These are phyloP conservation scores for Cyclotella kingstonii DNA, from an alignment of 108 stramenopile species.

Conservation along the genomic window DNA sequence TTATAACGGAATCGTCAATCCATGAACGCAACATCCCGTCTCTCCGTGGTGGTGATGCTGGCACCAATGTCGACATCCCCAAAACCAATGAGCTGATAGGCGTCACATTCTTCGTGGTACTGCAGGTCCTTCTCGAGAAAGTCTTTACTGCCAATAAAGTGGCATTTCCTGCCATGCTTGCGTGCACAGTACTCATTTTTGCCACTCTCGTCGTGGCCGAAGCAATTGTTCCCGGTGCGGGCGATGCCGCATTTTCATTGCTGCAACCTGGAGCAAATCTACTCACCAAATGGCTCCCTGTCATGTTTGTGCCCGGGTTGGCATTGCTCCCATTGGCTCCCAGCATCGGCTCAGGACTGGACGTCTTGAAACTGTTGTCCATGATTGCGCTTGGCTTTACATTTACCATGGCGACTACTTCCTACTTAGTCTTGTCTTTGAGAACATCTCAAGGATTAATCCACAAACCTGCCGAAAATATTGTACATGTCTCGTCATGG, in stretches of 20 bases:
- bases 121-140: conserved; percentile 58
- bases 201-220: conserved; percentile 50
- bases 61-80: conserved; percentile 28
- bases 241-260: conserved; percentile 46
- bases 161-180: conserved; percentile 69
- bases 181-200: conserved; percentile 67
- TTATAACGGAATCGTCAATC: conserved; percentile 3
- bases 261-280: conserved; percentile 65
- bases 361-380: conserved; percentile 52
- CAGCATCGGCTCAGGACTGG: conserved; percentile 58
- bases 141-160: conserved; percentile 53
- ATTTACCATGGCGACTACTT: conserved; percentile 42
- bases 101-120: conserved; percentile 47
- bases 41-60: not conserved
- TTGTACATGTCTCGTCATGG: not conserved
- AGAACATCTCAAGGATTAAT: conserved; percentile 28
- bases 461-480: not conserved
- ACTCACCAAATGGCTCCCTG: conserved; percentile 82
- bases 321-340: conserved; percentile 79
- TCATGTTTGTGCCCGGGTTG: conserved; percentile 85
- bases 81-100: conserved; percentile 31
- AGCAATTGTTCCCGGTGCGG: conserved; percentile 48
- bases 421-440: conserved; percentile 35
- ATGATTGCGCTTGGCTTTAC: conserved; percentile 41
- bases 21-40: not conserved